A percentile compares a stretch with the other conserved stretches of the same genome.
Evolutionary conservation across 2,329 filamentous ascomycete species (phyloP).

Genomic region (Colletotrichum orchidophilum): DNA sequence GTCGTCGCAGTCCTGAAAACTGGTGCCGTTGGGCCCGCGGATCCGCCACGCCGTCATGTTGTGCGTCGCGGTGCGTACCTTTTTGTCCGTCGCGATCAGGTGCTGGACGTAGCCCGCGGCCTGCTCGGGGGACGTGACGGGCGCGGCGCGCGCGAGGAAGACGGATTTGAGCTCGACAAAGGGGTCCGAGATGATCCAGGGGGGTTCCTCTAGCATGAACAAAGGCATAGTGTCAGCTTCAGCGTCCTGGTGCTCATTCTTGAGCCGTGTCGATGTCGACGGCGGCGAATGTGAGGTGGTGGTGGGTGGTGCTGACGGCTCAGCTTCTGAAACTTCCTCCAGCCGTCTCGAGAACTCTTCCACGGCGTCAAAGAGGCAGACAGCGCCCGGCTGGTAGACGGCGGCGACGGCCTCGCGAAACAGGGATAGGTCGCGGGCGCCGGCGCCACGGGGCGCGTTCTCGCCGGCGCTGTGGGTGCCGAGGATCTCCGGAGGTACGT

Average conservation of each 20-base stretch:
- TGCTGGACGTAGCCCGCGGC: slow-evolving; percentile 78
- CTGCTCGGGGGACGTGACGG: slow-evolving; percentile 74
- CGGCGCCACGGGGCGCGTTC: slow-evolving; percentile 74
- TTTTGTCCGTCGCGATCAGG: slow-evolving; percentile 83
- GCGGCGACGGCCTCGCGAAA: slow-evolving; percentile 72
- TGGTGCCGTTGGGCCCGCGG: slow-evolving; percentile 60
- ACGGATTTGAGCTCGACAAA: slow-evolving; percentile 86
- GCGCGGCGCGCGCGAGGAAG: slow-evolving; percentile 82
- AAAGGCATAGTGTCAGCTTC: slow-evolving; percentile 8
- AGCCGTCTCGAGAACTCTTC: slow-evolving; percentile 66
- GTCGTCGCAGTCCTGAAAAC: slow-evolving; percentile 92
- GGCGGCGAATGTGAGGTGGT: background rate
- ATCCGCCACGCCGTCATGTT: slow-evolving; percentile 97
- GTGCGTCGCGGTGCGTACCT: slow-evolving; percentile 86
- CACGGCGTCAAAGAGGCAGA: slow-evolving; percentile 92
- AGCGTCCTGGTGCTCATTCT: slow-evolving; percentile 32
- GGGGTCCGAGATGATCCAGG: slow-evolving; percentile 80
- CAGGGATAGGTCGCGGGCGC: slow-evolving; percentile 73
- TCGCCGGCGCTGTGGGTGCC: slow-evolving; percentile 82
- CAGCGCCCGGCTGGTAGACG: slow-evolving; percentile 77
- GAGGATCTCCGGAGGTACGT: slow-evolving; percentile 75
- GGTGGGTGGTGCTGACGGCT: slow-evolving; percentile 10
- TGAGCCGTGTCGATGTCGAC: background rate
- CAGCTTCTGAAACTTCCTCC: slow-evolving; percentile 26
- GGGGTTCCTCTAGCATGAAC: slow-evolving; percentile 42